Evolutionary conservation across 331 rosid species (phyloP).

Genomic region (Malus hybrid): DNA sequence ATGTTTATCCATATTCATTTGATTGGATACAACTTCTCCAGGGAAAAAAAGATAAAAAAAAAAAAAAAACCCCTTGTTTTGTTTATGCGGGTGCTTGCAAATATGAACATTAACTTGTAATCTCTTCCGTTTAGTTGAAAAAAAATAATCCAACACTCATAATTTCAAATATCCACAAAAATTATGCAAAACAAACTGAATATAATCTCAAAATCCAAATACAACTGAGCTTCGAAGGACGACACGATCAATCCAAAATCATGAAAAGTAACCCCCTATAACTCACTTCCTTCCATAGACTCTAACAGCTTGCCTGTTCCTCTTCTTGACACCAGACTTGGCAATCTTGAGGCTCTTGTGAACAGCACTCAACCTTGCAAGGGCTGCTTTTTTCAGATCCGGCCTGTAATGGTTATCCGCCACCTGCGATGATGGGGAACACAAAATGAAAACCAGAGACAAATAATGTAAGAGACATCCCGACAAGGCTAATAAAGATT

Average conservation of each 20-base stretch:
- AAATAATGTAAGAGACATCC: background rate
- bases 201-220: background rate
- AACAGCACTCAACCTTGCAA: slow-evolving; percentile 89
- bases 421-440: slow-evolving; percentile 35
- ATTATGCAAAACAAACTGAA: background rate
- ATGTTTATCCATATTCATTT: background rate
- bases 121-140: background rate
- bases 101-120: background rate
- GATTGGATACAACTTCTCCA: background rate
- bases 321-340: slow-evolving; percentile 93
- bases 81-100: too few relatives aligned
- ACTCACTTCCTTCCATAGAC: slow-evolving; percentile 48
- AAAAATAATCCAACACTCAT: background rate
- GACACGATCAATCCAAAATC: background rate
- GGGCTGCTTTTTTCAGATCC: slow-evolving; percentile 82
- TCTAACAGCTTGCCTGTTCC: slow-evolving; percentile 74
- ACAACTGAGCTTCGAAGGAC: background rate
- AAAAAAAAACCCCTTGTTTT: too few relatives aligned
- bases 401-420: slow-evolving; percentile 79
- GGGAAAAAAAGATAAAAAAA: background rate
- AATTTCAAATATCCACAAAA: background rate
- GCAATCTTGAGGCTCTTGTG: slow-evolving; percentile 82
- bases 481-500: background rate
- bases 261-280: background rate
- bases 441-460: background rate